Evolutionary conservation across 2,329 filamentous ascomycete genomes (phyloP).

Genomic region (Pseudohalonectria lignicola): DNA sequence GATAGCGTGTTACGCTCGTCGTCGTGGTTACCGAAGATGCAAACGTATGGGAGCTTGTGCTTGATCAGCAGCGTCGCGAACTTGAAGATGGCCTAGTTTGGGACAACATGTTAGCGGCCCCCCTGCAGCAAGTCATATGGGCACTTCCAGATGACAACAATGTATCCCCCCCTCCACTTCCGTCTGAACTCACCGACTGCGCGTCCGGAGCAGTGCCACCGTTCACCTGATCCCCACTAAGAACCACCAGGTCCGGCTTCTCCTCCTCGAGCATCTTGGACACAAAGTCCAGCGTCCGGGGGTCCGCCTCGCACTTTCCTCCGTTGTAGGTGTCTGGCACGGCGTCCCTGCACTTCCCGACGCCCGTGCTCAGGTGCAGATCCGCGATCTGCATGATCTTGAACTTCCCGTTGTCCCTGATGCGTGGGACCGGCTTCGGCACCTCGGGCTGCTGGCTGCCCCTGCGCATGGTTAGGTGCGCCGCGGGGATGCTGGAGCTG

Average conservation of each 20-base stretch:
- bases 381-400: conserved; percentile 98
- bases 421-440: conserved; percentile 62
- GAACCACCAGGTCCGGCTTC: conserved; percentile 81
- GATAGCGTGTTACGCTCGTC: conserved; percentile 70
- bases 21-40: conserved; percentile 96
- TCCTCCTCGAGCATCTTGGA: conserved; percentile 78
- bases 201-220: conserved; percentile 86
- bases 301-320: conserved; percentile 80
- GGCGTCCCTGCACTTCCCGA: conserved; percentile 78
- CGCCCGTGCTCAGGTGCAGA: conserved; percentile 82
- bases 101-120: not conserved
- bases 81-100: conserved; percentile 72
- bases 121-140: not conserved
- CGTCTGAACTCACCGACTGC: conserved; percentile 52
- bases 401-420: conserved; percentile 83
- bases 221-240: conserved; percentile 93
- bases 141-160: too few species aligned
- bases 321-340: conserved; percentile 62
- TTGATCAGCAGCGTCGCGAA: conserved; percentile 75
- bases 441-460: conserved; percentile 49
- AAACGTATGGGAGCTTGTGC: conserved; percentile 79
- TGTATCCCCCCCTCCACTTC: too few species aligned
- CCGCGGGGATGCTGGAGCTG: conserved; percentile 49
- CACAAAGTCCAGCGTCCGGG: conserved; percentile 83
- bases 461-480: conserved; percentile 68